Evolutionary conservation across 441 rosid genomes (phyloP), one percentile per base, ranked within the genome.

Genomic region (Geranium incanum): DNA sequence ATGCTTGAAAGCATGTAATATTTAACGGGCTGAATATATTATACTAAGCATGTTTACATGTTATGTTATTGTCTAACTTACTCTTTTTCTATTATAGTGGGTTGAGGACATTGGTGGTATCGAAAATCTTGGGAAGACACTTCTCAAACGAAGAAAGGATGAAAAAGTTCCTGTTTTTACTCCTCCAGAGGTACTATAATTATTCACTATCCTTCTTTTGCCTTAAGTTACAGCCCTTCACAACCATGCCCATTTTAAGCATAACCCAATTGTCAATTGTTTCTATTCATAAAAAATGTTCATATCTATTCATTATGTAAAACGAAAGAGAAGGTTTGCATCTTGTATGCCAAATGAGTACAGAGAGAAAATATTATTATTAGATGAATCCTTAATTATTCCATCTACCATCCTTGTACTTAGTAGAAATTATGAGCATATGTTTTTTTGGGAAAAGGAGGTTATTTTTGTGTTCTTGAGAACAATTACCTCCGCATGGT

Each of bases 31-130:
- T 28, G 15, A 23, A 62, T 28, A 2, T 28, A 28, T 28, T 28
- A 1, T 21, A 6, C 5, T 13, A 39, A 65, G 9, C 13, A 13
- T 59, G 6, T 52, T 48, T 36, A 21, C 15, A 19, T n/a, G 12
- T 18, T 21, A 21, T 21, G 12, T 43, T 4, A 64, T 68, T 36
- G 59, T 68, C 74, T 70, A 64, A 72, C 62, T 28, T 65, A 11
- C 9, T 37, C 13, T 36, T 67, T 70, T 74, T 74, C 72, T 12
- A n/a, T 77, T 70, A 65, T 78, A 91, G 99, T 94, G 97, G 97
- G 78, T 94, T 67, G 87, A 94, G 63, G 97, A 89, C 19, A 87
- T 81, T 68, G 99, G 97, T 69, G 99, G 99, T 62, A 76, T 84
- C 62, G 87, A 90, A 78, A 85, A 75, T 71, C 89, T 94, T 50